Evolutionary conservation across 202 grass and related monocot species (phyloP).

Genomic region (Alloteropsis angusta): DNA sequence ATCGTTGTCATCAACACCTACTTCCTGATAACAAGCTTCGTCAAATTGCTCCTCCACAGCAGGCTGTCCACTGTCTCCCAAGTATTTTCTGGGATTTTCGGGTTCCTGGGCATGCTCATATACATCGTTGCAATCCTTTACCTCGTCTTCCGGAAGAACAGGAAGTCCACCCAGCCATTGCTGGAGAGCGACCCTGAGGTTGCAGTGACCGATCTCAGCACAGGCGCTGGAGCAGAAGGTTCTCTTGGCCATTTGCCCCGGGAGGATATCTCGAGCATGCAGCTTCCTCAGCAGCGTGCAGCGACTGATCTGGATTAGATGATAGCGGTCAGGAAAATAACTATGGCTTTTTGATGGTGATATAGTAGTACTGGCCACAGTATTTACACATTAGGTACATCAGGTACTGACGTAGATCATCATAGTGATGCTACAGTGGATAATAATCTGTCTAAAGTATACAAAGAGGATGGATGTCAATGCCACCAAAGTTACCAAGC

Average conservation of each 20-base stretch:
- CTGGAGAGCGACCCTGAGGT: conserved; percentile 34
- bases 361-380: not conserved
- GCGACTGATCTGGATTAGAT: conserved; percentile 52
- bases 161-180: conserved; percentile 54
- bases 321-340: not conserved
- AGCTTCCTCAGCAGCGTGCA: conserved; percentile 50
- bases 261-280: conserved; percentile 95
- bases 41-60: conserved; percentile 55
- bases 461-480: not conserved
- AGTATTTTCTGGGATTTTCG: conserved; percentile 74
- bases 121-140: conserved; percentile 67
- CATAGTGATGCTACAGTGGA: not conserved
- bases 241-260: conserved; percentile 62
- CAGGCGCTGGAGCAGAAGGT: not conserved
- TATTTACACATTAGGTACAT: not conserved
- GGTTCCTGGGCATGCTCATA: conserved; percentile 77
- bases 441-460: conserved; percentile 7
- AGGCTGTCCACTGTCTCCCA: conserved; percentile 41
- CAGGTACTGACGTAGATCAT: conserved; percentile 7
- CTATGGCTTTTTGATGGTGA: not conserved
- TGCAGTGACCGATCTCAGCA: not conserved
- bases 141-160: conserved; percentile 71
- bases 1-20: conserved; percentile 79
- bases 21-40: conserved; percentile 63
- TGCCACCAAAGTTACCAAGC: not conserved